These are phyloP conservation scores for Pseudonitzschia pungens DNA, from an alignment of 108 stramenopile species.

Conservation along the genomic window DNA sequence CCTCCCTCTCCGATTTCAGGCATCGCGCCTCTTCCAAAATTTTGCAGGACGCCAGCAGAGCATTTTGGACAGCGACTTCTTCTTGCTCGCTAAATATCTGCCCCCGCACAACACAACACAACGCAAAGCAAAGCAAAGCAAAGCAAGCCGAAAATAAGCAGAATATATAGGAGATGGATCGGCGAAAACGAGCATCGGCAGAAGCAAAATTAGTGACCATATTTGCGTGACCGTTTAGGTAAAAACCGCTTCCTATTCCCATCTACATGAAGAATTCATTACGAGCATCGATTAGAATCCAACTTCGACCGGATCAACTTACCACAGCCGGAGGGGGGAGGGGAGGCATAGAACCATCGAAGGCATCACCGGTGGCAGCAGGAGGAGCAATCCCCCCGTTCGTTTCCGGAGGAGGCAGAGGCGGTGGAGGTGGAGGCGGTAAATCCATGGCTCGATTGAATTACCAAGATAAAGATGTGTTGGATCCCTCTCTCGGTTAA, in stretches of 20 bases:
- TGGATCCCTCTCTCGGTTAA: too few species aligned
- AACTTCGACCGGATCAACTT: constrained; percentile 7
- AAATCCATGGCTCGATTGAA: neutral
- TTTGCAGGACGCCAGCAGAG: constrained; percentile 24
- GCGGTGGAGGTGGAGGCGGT: constrained; percentile 44
- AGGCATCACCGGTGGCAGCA: neutral
- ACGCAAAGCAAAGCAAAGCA: constrained; percentile 2
- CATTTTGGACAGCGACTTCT: constrained; percentile 27
- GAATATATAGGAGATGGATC: too few species aligned
- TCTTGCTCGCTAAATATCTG: constrained; percentile 24
- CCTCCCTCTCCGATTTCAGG: constrained; percentile 67
- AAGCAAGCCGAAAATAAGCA: too few species aligned
- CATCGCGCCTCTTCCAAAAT: constrained; percentile 64
- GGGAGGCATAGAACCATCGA: constrained; percentile 36
- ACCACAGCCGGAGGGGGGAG: constrained; percentile 33
- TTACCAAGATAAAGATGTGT: neutral
- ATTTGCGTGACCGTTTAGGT: too few species aligned
- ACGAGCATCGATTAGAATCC: too few species aligned
- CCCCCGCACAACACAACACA: neutral
- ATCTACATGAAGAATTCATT: too few species aligned
- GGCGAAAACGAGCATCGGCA: too few species aligned
- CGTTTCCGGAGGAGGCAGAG: constrained; percentile 48
- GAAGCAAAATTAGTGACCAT: too few species aligned
- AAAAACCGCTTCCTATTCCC: too few species aligned
- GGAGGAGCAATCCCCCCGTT: constrained; percentile 17